These are phyloP conservation scores for Backusella parvicylindrica DNA, from an alignment of 192 early-diverging fungal species.

Conservation along the genomic window DNA sequence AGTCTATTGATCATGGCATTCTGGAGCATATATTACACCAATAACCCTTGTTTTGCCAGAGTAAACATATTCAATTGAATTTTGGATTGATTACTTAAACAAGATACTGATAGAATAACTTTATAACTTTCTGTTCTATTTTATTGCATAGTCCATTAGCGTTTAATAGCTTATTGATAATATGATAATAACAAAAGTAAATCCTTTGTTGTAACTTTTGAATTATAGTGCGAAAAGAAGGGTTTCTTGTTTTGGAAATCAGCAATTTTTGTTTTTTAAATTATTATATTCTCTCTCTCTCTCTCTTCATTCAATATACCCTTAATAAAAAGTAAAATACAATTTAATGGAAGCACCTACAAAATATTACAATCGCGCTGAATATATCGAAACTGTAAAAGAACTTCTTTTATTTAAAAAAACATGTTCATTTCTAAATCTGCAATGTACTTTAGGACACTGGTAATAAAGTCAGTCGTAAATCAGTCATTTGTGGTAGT, in stretches of 20 bases:
- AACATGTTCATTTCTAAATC: not conserved
- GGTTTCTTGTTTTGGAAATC: not conserved
- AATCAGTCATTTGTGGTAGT: conserved; percentile 89
- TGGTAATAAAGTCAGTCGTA: conserved; percentile 93
- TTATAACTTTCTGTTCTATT: too few species aligned
- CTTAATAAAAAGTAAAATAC: not conserved
- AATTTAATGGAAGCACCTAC: conserved; percentile 66
- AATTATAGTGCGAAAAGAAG: not conserved
- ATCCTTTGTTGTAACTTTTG: not conserved
- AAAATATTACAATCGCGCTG: conserved; percentile 70
- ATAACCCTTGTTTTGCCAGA: too few species aligned
- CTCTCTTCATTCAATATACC: not conserved
- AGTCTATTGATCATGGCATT: too few species aligned
- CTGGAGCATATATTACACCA: too few species aligned
- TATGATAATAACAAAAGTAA: too few species aligned
- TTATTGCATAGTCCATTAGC: too few species aligned
- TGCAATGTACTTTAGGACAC: conserved; percentile 68
- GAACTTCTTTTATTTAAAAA: not conserved
- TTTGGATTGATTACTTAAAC: too few species aligned
- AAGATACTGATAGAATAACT: too few species aligned
- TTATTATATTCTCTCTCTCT: not conserved
- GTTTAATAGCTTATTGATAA: too few species aligned
- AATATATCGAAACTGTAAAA: conserved; percentile 93
- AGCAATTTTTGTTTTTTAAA: not conserved
- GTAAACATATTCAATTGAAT: too few species aligned